Conservation (phyloP, 2,329 filamentous ascomycete species). For the Coleophoma crateriformis region DNA sequence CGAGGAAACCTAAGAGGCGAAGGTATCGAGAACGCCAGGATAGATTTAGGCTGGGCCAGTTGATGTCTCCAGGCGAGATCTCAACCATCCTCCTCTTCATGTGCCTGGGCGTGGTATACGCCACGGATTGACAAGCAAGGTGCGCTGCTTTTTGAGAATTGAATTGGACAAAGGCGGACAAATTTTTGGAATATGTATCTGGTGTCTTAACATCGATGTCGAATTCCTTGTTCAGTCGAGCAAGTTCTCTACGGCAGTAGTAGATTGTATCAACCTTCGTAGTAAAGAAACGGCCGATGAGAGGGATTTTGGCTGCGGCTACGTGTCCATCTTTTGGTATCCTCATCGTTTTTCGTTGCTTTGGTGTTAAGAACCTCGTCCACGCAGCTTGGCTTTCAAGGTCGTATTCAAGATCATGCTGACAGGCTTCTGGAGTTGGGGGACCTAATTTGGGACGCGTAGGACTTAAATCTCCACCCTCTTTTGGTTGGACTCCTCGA, state of each 20-base stretch:
- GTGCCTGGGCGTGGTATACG: conserved; percentile 12
- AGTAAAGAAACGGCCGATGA: conserved; percentile 17
- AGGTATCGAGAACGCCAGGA: conserved; percentile 12
- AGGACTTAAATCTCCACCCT: conserved; percentile 6
- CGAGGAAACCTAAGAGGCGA: conserved; percentile 7
- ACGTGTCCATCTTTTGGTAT: conserved; percentile 14
- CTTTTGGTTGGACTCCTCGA: conserved; percentile 5
- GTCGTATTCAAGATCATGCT: conserved; percentile 12
- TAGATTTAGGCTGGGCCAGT: conserved; percentile 13
- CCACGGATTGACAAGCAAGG: conserved; percentile 17
- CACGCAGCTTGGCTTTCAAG: conserved; percentile 17
- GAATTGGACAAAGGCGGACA: conserved; percentile 20
- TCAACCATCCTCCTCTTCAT: conserved; percentile 19
- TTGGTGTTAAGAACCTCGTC: conserved; percentile 16
- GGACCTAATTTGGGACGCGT: conserved; percentile 9
- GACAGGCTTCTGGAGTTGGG: conserved; percentile 9
- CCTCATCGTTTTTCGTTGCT: conserved; percentile 16
- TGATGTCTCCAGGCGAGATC: conserved; percentile 20
- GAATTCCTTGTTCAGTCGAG: conserved; percentile 19
- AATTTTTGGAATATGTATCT: conserved; percentile 15
- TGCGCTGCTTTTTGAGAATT: conserved; percentile 19
- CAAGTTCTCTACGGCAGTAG: conserved; percentile 20
- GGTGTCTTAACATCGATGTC: conserved; percentile 15
- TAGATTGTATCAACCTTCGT: conserved; percentile 20
- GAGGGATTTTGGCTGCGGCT: conserved; percentile 13